Evolutionary conservation across 768 basidiomycete genomes (phyloP).

Genomic region (Panus rudis): DNA sequence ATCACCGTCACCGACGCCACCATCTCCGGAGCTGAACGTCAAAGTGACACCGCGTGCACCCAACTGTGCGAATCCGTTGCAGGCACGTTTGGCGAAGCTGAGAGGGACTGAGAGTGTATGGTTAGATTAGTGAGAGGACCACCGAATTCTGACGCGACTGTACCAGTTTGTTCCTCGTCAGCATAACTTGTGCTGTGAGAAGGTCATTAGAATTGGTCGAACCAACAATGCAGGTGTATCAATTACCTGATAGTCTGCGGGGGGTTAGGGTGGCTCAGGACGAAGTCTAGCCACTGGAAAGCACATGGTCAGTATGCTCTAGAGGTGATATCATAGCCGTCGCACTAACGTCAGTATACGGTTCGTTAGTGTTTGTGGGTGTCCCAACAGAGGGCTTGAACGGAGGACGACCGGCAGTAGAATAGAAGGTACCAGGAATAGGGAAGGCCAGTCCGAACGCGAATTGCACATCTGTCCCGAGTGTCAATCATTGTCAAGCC

Average conservation of each 20-base stretch:
- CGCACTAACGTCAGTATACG: conserved; percentile 35
- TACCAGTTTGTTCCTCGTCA: conserved; percentile 65
- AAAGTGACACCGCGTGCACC: conserved; percentile 62
- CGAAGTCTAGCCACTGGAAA: conserved; percentile 55
- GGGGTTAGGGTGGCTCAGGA: conserved; percentile 37
- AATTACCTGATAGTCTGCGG: conserved; percentile 47
- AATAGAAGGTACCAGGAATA: conserved; percentile 50
- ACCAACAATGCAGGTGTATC: background rate
- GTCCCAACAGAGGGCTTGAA: conserved; percentile 42
- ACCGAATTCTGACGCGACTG: background rate
- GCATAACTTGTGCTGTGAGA: conserved; percentile 51
- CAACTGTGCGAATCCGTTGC: conserved; percentile 56
- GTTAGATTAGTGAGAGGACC: background rate
- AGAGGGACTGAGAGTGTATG: conserved; percentile 40
- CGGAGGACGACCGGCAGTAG: conserved; percentile 56
- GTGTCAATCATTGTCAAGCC: background rate
- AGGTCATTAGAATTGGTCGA: background rate
- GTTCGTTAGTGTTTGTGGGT: conserved; percentile 40
- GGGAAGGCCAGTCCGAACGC: conserved; percentile 60
- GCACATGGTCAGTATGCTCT: conserved; percentile 1
- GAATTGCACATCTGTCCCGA: conserved; percentile 47
- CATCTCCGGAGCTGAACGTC: conserved; percentile 60
- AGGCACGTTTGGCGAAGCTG: conserved; percentile 51
- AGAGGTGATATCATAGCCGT: background rate
- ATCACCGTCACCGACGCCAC: conserved; percentile 61